Percentiles rank a stretch among this genome's conserved stretches.
Evolutionary conservation across 768 basidiomycete genomes (phyloP).

Genomic region (Kwoniella sp.): DNA sequence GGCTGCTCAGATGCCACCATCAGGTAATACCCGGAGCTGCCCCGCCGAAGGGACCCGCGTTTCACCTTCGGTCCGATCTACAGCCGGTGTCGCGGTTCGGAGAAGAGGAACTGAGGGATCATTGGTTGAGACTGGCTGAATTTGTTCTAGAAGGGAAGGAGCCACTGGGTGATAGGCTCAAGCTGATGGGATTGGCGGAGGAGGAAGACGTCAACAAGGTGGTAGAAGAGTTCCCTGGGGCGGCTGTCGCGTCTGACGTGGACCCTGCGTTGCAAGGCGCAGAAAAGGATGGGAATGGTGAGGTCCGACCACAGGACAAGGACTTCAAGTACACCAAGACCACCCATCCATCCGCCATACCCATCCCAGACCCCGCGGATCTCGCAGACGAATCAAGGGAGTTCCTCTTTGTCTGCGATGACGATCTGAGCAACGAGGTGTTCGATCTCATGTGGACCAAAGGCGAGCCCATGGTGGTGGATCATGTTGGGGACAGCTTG

Average conservation of each 20-base stretch:
- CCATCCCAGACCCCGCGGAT: constrained; percentile 39
- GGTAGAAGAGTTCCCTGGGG: not conserved
- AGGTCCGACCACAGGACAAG: not conserved
- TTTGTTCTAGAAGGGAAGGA: constrained; percentile 50
- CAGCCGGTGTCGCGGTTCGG: constrained; percentile 76
- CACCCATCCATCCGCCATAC: constrained; percentile 12
- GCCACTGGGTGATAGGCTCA: constrained; percentile 2
- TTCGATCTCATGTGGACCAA: constrained; percentile 68
- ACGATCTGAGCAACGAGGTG: constrained; percentile 57
- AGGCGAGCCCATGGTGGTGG: constrained; percentile 76
- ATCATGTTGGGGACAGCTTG: constrained; percentile 61
- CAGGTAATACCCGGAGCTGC: not conserved
- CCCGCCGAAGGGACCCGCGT: not conserved
- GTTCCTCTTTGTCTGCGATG: constrained; percentile 55
- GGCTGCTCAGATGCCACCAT: constrained; percentile 25
- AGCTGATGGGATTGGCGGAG: constrained; percentile 11
- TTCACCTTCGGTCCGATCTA: constrained; percentile 52
- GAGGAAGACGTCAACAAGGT: constrained; percentile 6
- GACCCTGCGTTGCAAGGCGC: not conserved
- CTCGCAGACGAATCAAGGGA: constrained; percentile 53
- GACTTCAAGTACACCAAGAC: constrained; percentile 16
- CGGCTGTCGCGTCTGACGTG: not conserved
- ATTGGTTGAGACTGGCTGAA: constrained; percentile 66
- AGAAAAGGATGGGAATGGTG: not conserved
- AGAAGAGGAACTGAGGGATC: constrained; percentile 60